Evolutionary conservation across 2,329 filamentous ascomycete species (phyloP).

Genomic region (Exophiala sideris): DNA sequence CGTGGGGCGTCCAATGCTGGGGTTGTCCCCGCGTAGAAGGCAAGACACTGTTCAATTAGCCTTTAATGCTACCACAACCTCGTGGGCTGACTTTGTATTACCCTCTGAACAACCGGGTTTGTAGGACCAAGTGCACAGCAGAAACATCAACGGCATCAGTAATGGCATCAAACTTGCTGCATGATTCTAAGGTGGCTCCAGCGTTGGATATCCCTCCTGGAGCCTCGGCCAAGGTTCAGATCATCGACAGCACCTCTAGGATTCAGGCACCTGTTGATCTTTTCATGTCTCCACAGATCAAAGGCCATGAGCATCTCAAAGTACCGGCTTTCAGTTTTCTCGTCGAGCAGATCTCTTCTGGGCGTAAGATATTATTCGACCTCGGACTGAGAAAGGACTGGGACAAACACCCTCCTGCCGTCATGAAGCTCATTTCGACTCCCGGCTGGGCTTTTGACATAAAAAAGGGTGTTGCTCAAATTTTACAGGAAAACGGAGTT

Average conservation of each 20-base stretch:
- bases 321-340: conserved; percentile 13
- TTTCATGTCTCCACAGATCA: conserved; percentile 10
- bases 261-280: conserved; percentile 1
- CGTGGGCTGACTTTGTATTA: too few relatives aligned
- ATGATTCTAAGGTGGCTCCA: conserved; percentile 1
- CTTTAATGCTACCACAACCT: too few relatives aligned
- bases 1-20: too few relatives aligned
- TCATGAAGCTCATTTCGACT: conserved; percentile 5
- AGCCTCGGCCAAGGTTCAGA: conserved; percentile 3
- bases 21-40: too few relatives aligned
- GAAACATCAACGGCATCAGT: neutral
- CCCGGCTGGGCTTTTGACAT: conserved; percentile 19
- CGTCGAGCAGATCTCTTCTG: conserved; percentile 7
- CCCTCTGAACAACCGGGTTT: too few relatives aligned
- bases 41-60: too few relatives aligned
- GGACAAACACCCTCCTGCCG: conserved; percentile 21
- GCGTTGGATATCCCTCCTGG: conserved; percentile 1
- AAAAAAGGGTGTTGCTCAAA: conserved; percentile 29
- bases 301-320: conserved; percentile 3
- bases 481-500: conserved; percentile 27
- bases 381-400: conserved; percentile 29
- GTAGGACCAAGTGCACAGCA: too few relatives aligned
- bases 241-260: conserved; percentile 8
- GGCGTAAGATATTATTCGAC: conserved; percentile 26
- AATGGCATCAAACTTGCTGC: neutral